Percentiles rank a stretch among this genome's conserved stretches.
Conservation (phyloP, 192 early-diverging fungal species). For the Allomyces macrogynus region DNA sequence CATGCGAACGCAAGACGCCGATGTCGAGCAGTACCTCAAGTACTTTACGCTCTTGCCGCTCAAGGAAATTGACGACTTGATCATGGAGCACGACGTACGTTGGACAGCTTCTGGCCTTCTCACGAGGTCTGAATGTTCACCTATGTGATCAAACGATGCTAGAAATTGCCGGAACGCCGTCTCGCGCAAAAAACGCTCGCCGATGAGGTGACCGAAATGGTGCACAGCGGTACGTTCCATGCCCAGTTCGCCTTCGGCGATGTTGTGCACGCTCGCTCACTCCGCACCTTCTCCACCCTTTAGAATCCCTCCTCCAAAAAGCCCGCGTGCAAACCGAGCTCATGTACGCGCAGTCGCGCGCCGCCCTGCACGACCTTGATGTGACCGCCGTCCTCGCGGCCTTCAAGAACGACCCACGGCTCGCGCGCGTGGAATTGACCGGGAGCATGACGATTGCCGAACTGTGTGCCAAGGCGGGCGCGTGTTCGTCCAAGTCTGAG, state of each 20-base stretch:
- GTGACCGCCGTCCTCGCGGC: conserved; percentile 43
- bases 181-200: conserved; percentile 58
- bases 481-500: conserved; percentile 50
- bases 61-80: conserved; percentile 32
- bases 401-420: conserved; percentile 43
- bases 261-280: neutral
- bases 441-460: conserved; percentile 30
- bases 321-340: conserved; percentile 48
- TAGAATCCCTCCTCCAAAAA: neutral
- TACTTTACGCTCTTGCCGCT: conserved; percentile 63
- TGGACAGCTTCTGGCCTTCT: neutral
- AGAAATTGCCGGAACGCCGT: conserved; percentile 41
- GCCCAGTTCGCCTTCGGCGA: neutral
- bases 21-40: conserved; percentile 49
- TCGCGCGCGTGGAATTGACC: conserved; percentile 20
- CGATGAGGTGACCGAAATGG: conserved; percentile 64
- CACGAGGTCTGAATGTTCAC: neutral
- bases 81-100: conserved; percentile 42
- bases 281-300: neutral
- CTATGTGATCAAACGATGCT: neutral
- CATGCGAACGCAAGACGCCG: conserved; percentile 56
- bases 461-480: conserved; percentile 34
- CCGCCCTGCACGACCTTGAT: conserved; percentile 14
- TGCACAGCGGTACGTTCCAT: conserved; percentile 50
- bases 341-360: conserved; percentile 37